phyloP scores from a whole-genome alignment of 495 filamentous ascomycete species.

The Penicillium cinerascens region DNA sequence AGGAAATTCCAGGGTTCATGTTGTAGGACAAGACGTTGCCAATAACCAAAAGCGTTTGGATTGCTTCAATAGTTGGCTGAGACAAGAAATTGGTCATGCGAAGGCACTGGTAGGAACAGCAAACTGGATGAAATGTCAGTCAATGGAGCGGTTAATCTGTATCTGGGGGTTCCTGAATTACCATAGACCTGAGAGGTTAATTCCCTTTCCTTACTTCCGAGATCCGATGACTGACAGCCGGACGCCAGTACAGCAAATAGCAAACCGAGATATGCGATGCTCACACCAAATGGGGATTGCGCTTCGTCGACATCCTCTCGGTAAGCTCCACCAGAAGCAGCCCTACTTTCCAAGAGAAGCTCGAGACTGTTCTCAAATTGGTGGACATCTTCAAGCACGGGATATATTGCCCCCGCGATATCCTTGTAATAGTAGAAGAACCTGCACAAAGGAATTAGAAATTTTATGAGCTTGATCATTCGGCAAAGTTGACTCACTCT shows the following conservation, averaged over 20 bases:
- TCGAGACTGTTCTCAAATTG: slow-evolving; percentile 67
- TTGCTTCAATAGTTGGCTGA: slow-evolving; percentile 54
- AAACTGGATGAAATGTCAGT: slow-evolving; percentile 33
- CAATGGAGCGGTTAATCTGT: not conserved
- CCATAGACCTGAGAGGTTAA: slow-evolving; percentile 58
- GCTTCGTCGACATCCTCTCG: slow-evolving; percentile 32
- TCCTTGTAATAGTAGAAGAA: slow-evolving; percentile 76
- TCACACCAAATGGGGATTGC: slow-evolving; percentile 52
- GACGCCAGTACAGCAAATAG: slow-evolving; percentile 78
- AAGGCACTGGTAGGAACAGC: slow-evolving; percentile 61
- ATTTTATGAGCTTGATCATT: not conserved
- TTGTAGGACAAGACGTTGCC: slow-evolving; percentile 61
- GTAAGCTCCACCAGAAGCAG: slow-evolving; percentile 43
- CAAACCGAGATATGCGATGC: slow-evolving; percentile 64
- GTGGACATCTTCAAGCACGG: slow-evolving; percentile 69
- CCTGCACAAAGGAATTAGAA: slow-evolving; percentile 32
- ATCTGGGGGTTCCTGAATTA: slow-evolving; percentile 12
- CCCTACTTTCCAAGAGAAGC: slow-evolving; percentile 63
- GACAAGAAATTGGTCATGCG: slow-evolving; percentile 61
- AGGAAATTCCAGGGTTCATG: slow-evolving; percentile 62
- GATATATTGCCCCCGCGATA: slow-evolving; percentile 78
- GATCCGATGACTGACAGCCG: slow-evolving; percentile 74
- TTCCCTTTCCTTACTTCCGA: slow-evolving; percentile 57
- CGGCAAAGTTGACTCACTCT: slow-evolving; percentile 48
- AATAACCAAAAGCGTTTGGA: slow-evolving; percentile 56